phyloP scores from a whole-genome alignment of 352 stramenopile species.

The Elongisporangium prolatum region DNA sequence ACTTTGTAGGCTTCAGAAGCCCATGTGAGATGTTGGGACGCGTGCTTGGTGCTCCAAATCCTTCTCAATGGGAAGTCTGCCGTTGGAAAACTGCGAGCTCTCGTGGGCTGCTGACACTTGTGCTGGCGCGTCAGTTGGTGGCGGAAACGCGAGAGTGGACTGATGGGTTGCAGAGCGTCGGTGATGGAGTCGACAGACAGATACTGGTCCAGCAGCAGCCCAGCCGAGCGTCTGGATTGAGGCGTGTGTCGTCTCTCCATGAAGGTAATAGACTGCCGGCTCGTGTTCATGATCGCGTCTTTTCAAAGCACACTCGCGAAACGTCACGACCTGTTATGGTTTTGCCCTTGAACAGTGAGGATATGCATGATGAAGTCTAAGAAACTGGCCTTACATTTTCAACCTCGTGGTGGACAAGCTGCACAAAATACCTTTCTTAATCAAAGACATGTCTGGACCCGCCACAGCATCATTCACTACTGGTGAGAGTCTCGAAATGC shows the following conservation, averaged over 20 bases:
- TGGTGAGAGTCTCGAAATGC: too few relatives aligned
- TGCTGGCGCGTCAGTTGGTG: not conserved
- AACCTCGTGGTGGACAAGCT: too few relatives aligned
- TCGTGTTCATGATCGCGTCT: too few relatives aligned
- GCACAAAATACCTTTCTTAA: too few relatives aligned
- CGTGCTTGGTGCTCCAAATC: not conserved
- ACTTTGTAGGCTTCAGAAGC: not conserved
- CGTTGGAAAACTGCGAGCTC: not conserved
- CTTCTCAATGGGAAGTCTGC: not conserved
- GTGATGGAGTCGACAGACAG: not conserved
- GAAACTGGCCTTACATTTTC: too few relatives aligned
- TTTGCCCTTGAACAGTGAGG: too few relatives aligned
- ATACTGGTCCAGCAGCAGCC: not conserved
- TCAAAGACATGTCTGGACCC: too few relatives aligned
- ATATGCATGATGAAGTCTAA: too few relatives aligned
- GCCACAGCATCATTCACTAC: too few relatives aligned
- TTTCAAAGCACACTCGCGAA: not conserved
- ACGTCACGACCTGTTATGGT: too few relatives aligned
- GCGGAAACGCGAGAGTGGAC: not conserved
- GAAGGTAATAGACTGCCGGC: not conserved
- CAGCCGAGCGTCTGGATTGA: not conserved
- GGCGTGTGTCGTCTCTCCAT: not conserved
- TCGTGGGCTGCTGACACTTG: not conserved
- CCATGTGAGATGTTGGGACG: not conserved
- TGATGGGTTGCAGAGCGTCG: not conserved